Percentiles rank a stretch among this genome's conserved stretches.
Conservation (phyloP, 352 stramenopile species). For the Pythium volutum region DNA sequence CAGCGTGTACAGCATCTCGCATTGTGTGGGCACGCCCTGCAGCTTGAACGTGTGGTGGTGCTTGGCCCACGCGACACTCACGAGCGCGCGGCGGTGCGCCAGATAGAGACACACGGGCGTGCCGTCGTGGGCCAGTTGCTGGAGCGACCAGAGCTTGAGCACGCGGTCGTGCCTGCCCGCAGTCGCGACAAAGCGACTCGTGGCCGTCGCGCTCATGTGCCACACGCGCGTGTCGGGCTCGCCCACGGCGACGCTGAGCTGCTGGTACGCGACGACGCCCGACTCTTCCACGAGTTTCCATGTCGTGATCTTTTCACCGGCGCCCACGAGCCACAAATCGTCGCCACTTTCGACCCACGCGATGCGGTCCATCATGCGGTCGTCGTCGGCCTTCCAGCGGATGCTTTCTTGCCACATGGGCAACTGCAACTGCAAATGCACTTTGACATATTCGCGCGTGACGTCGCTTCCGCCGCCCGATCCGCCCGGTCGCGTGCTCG, state of each 20-base stretch:
- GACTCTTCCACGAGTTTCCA: slow-evolving; percentile 84
- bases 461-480: slow-evolving; percentile 14
- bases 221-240: slow-evolving; percentile 27
- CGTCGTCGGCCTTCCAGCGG: slow-evolving; percentile 68
- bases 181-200: slow-evolving; percentile 60
- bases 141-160: slow-evolving; percentile 66
- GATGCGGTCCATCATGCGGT: slow-evolving; percentile 46
- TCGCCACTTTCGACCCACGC: slow-evolving; percentile 74
- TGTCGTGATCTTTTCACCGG: slow-evolving; percentile 66
- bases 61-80: slow-evolving; percentile 53
- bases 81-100: slow-evolving; percentile 54
- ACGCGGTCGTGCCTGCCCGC: slow-evolving; percentile 57
- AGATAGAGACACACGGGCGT: slow-evolving; percentile 60
- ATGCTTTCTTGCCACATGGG: slow-evolving; percentile 67
- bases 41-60: slow-evolving; percentile 50
- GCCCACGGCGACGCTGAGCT: slow-evolving; percentile 56
- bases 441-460: slow-evolving; percentile 48
- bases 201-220: slow-evolving; percentile 65
- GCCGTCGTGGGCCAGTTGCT: slow-evolving; percentile 49
- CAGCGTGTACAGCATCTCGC: slow-evolving; percentile 78
- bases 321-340: slow-evolving; percentile 65
- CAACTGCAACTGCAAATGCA: slow-evolving; percentile 68
- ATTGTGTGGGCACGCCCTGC: slow-evolving; percentile 21
- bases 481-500: background rate
- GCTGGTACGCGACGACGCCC: slow-evolving; percentile 66